Percentiles rank a stretch among this genome's conserved stretches.
Conservation (phyloP, 495 filamentous ascomycete species). For the Margaritispora aquatica region DNA sequence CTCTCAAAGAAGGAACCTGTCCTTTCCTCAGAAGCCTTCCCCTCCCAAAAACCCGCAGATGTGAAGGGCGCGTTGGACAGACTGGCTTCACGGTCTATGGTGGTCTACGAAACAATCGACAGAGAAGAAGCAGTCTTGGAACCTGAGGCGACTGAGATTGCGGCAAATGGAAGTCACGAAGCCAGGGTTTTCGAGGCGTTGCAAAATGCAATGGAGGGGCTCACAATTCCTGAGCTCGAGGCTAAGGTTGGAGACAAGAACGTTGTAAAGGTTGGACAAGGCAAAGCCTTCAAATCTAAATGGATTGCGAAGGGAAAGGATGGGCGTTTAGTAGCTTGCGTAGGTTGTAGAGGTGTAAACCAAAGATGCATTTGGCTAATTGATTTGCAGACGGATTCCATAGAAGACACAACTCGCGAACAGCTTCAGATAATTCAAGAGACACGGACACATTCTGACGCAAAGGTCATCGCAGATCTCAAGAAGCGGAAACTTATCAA, state of each 20-base stretch:
- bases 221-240: slow-evolving; percentile 74
- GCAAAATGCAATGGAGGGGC: slow-evolving; percentile 64
- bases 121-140: slow-evolving; percentile 74
- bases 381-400: slow-evolving; percentile 48
- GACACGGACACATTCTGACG: slow-evolving; percentile 58
- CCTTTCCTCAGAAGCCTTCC: slow-evolving; percentile 70
- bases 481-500: slow-evolving; percentile 84
- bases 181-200: slow-evolving; percentile 90
- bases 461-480: slow-evolving; percentile 69
- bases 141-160: slow-evolving; percentile 70
- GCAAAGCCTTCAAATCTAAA: slow-evolving; percentile 91
- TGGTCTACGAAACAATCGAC: slow-evolving; percentile 76
- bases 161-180: slow-evolving; percentile 84
- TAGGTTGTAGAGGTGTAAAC: slow-evolving; percentile 15
- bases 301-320: slow-evolving; percentile 92
- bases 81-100: slow-evolving; percentile 76
- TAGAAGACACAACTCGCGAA: slow-evolving; percentile 72
- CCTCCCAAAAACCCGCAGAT: slow-evolving; percentile 58
- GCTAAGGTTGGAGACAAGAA: slow-evolving; percentile 70
- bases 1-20: slow-evolving; percentile 61
- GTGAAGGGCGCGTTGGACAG: slow-evolving; percentile 86
- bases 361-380: background rate
- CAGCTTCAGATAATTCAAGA: slow-evolving; percentile 63
- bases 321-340: slow-evolving; percentile 39
- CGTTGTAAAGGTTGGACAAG: slow-evolving; percentile 85